Conservation (phyloP, 768 basidiomycete species). For the Boletus sp. region DNA sequence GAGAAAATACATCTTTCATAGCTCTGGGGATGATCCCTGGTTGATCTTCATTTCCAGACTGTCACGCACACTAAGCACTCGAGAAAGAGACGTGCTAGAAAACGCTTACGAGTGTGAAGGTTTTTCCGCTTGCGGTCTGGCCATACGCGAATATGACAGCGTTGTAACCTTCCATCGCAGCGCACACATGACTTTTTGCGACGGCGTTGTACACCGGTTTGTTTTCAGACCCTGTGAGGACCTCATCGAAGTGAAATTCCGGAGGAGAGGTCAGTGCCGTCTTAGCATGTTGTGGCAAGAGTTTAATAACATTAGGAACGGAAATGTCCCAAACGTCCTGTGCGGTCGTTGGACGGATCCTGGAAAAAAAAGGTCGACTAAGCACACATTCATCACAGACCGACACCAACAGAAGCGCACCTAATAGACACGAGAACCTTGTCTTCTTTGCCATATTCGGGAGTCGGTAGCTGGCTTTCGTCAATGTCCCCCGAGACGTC, state of each 20-base stretch:
- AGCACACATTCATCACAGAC: neutral
- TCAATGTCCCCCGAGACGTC: constrained; percentile 72
- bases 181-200: constrained; percentile 75
- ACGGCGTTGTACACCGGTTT: constrained; percentile 75
- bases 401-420: constrained; percentile 34
- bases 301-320: constrained; percentile 51
- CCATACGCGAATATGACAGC: constrained; percentile 93
- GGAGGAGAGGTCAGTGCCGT: constrained; percentile 36
- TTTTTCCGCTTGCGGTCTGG: constrained; percentile 83
- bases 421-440: constrained; percentile 85
- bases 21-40: constrained; percentile 95
- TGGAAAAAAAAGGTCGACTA: constrained; percentile 25
- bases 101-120: constrained; percentile 53
- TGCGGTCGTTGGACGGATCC: constrained; percentile 57
- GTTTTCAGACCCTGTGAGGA: constrained; percentile 76
- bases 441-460: constrained; percentile 68
- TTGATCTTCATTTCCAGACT: constrained; percentile 75
- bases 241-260: constrained; percentile 68
- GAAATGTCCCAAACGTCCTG: constrained; percentile 56
- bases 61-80: constrained; percentile 10
- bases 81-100: constrained; percentile 31
- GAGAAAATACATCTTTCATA: constrained; percentile 87
- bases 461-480: constrained; percentile 43
- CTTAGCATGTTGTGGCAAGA: constrained; percentile 56
- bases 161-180: constrained; percentile 97